phyloP scores from a whole-genome alignment of 2,329 filamentous ascomycete genomes.

The Penicillium sp. region DNA sequence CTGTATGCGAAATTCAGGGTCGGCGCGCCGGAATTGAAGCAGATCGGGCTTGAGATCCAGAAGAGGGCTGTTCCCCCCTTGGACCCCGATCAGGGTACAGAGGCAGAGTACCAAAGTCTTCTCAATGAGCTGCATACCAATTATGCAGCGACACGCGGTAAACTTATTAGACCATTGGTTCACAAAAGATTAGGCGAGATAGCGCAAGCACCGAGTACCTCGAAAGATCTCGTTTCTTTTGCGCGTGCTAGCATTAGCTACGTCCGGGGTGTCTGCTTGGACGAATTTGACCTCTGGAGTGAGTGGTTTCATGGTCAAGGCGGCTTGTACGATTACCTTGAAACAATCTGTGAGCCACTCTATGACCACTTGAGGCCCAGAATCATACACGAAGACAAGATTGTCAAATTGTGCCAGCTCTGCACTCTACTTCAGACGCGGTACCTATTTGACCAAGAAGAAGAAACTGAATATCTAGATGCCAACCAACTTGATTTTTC shows the following conservation, averaged over 20 bases:
- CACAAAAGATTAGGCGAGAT: conserved; percentile 63
- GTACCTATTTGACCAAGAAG: conserved; percentile 65
- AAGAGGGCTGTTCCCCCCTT: conserved; percentile 66
- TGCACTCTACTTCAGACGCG: conserved; percentile 69
- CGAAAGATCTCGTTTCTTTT: conserved; percentile 68
- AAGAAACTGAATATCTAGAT: conserved; percentile 56
- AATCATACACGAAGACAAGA: conserved; percentile 69
- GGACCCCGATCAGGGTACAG: conserved; percentile 61
- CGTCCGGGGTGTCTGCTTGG: conserved; percentile 67
- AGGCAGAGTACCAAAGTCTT: conserved; percentile 69
- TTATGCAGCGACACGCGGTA: conserved; percentile 63
- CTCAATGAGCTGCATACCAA: conserved; percentile 69
- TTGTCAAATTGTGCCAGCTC: conserved; percentile 69
- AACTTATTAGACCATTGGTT: conserved; percentile 65
- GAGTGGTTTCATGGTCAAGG: conserved; percentile 70
- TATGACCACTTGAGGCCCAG: conserved; percentile 69
- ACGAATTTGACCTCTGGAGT: conserved; percentile 70
- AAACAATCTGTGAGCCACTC: conserved; percentile 69
- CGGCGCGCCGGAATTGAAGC: conserved; percentile 68
- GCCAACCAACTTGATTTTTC: conserved; percentile 66
- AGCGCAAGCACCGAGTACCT: conserved; percentile 63
- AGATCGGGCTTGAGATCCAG: conserved; percentile 69
- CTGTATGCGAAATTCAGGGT: conserved; percentile 74
- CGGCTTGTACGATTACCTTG: conserved; percentile 68
- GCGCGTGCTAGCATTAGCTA: conserved; percentile 69